phyloP scores from a whole-genome alignment of 1,284 basidiomycete genomes.

The Prillingera fragicola region DNA sequence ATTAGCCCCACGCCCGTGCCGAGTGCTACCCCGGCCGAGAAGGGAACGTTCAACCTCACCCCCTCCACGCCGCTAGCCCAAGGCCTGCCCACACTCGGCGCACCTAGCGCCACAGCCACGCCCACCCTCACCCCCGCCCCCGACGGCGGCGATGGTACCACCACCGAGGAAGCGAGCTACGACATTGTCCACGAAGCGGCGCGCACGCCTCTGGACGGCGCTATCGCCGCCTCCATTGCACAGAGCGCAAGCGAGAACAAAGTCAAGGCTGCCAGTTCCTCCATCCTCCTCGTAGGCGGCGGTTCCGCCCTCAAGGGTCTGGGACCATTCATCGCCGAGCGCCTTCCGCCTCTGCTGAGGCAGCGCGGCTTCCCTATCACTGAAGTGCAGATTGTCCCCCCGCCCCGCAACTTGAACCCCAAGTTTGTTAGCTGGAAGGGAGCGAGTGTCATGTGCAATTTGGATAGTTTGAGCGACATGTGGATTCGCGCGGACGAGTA shows the following conservation, averaged over 20 bases:
- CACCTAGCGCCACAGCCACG: neutral
- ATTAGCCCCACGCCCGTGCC: neutral
- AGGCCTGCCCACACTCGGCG: neutral
- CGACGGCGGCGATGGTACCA: conserved; percentile 6
- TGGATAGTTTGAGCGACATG: conserved; percentile 81
- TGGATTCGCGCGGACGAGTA: conserved; percentile 86
- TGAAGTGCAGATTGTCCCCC: conserved; percentile 80
- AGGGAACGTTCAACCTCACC: neutral
- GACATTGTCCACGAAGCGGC: conserved; percentile 63
- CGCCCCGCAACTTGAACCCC: conserved; percentile 88
- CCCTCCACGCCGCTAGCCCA: neutral
- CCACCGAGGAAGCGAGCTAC: conserved; percentile 7
- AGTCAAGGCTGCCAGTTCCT: conserved; percentile 80
- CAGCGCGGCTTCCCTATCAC: conserved; percentile 82
- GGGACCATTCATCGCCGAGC: conserved; percentile 36
- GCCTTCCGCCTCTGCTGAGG: conserved; percentile 57
- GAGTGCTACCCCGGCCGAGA: neutral
- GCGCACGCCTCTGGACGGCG: conserved; percentile 87
- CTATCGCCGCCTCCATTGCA: conserved; percentile 84
- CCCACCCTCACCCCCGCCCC: conserved; percentile 18
- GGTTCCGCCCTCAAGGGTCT: conserved; percentile 56
- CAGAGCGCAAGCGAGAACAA: conserved; percentile 81
- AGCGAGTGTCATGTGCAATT: conserved; percentile 83
- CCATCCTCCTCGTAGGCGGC: conserved; percentile 79
- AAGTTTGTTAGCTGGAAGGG: conserved; percentile 91